Base-by-base conservation (phyloP, 257 asterid genomes). In the Fraxinus pennsylvanica region DNA sequence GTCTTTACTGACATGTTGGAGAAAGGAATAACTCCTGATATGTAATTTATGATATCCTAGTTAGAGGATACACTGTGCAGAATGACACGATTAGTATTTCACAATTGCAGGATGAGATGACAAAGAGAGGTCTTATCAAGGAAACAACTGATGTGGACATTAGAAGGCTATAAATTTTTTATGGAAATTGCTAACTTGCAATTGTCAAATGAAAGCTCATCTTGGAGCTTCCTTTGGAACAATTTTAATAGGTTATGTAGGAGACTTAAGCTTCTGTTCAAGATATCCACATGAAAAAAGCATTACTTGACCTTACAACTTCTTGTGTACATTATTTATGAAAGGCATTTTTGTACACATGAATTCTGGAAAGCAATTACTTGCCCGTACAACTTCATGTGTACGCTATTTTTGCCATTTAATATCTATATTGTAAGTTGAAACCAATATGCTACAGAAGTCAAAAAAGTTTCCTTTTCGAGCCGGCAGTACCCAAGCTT, bases 1-100 rank as follows among this genome's bases (percentile, higher is more conserved):
- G 72, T 80, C 0, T 80, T 74, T 68, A 74, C 68, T 80, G 79
- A 52, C 68, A 80, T 80, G 83, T 22, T 80, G 8, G 76, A 74
- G 41, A 71, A 52, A 36, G 83, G 76, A 67, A 80, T 80, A 30
- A 39, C 10, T 36, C 83, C 79, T 50, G 76, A 74, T 4, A 6
- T 68, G 76, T 25, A 50, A 72, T 68, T 70, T 80, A 74, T 38
- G 75, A 74, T 74, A 80, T 80, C 27, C 52, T 80, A 52, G 25
- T 80, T 38, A 74, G 76, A 35, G 83, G 83, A 15, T 80, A 80
- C 63, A 61, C 65, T 47, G 68, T 52, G 76, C 75, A 74, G 74
- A 39, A 74, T 27, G 63, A 80, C 15, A n/a, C 19, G 19, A n/a
- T 36, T 50, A 59, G 75, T 27, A 38, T 80, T 74, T 74, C 76